A percentile compares a stretch with the other conserved stretches of the same genome.
Evolutionary conservation across 805 yeast genomes (phyloP).

Genomic region (Wickerhamiella shivajii): DNA sequence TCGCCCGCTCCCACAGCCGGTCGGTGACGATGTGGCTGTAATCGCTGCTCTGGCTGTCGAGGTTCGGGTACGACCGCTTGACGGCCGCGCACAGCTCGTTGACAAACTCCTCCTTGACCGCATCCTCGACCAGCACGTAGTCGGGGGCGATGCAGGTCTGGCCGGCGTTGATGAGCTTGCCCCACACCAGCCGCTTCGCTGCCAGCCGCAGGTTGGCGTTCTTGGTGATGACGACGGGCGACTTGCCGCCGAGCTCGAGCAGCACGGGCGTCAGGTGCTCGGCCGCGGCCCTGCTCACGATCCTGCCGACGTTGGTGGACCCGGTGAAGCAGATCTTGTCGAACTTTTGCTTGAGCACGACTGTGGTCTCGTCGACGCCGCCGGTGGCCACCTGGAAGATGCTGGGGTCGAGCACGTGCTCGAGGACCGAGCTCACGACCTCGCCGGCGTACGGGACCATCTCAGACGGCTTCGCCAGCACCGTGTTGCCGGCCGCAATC

Average conservation of each 20-base stretch:
- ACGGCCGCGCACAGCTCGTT: constrained; percentile 28
- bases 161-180: constrained; percentile 66
- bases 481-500: constrained; percentile 72
- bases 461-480: constrained; percentile 66
- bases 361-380: constrained; percentile 46
- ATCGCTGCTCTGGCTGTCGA: constrained; percentile 25
- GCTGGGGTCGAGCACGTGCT: constrained; percentile 39
- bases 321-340: constrained; percentile 87
- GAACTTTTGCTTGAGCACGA: constrained; percentile 44
- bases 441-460: constrained; percentile 45
- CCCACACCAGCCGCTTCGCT: constrained; percentile 60
- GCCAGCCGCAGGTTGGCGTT: constrained; percentile 28
- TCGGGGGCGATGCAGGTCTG: constrained; percentile 89
- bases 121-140: constrained; percentile 54
- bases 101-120: constrained; percentile 39
- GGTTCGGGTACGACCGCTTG: constrained; percentile 32
- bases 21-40: constrained; percentile 50
- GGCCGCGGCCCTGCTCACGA: constrained; percentile 72
- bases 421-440: constrained; percentile 42
- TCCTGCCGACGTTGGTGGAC: constrained; percentile 55
- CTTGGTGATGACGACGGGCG: constrained; percentile 61
- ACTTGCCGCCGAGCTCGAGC: constrained; percentile 85
- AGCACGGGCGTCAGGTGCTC: constrained; percentile 65
- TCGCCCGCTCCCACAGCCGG: constrained; percentile 36
- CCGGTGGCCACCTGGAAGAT: constrained; percentile 58